These are phyloP conservation scores for Arctium minus DNA, from an alignment of 129 eudicot genomes.

Conservation along the genomic window DNA sequence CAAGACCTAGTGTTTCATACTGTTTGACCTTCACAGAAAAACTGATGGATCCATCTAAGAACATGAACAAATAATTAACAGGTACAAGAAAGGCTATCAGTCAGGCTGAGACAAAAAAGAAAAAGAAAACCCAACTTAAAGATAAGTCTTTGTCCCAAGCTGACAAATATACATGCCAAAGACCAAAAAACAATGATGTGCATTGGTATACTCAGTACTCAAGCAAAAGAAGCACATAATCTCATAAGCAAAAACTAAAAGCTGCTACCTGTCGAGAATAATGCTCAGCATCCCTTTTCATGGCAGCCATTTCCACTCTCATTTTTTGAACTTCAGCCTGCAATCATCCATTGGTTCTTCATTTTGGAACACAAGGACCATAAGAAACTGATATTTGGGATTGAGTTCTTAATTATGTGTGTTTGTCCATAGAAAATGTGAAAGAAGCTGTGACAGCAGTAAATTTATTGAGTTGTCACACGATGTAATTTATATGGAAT, in stretches of 20 bases:
- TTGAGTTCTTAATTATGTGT: background rate
- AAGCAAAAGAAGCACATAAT: background rate
- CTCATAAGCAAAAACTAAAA: constrained; percentile 6
- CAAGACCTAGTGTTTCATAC: background rate
- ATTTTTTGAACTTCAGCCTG: constrained; percentile 96
- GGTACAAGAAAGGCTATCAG: background rate
- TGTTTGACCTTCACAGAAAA: too few relatives aligned
- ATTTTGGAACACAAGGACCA: background rate
- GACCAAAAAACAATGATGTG: background rate
- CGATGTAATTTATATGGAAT: background rate
- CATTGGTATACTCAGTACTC: background rate
- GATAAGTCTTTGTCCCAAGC: background rate
- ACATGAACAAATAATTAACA: background rate
- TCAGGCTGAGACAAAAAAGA: background rate
- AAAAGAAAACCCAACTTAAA: background rate
- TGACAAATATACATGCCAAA: background rate
- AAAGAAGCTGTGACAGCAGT: background rate
- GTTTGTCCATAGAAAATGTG: background rate
- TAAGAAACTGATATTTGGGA: background rate
- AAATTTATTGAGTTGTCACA: background rate
- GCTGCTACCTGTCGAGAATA: constrained; percentile 84
- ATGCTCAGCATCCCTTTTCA: constrained; percentile 99
- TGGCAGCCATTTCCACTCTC: constrained; percentile 98
- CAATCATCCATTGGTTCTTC: constrained; percentile 5
- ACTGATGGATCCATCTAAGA: background rate